Conservation (phyloP, 495 filamentous ascomycete species). For the Neurospora intermedia region DNA sequence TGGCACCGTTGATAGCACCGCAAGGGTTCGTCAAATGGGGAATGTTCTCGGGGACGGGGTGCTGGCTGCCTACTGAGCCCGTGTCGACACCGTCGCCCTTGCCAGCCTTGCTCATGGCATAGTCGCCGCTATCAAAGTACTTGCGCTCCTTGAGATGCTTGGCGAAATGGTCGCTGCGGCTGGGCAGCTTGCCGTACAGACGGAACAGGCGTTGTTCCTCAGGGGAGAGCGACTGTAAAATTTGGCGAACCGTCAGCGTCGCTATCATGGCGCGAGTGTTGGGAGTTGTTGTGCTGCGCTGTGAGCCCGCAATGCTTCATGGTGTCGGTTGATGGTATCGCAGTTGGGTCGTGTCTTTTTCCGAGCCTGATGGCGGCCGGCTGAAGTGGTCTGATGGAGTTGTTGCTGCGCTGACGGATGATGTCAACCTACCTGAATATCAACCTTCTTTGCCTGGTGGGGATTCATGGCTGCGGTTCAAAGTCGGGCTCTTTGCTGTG, state of each 20-base stretch:
- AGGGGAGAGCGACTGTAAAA: conserved; percentile 62
- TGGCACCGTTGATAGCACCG: conserved; percentile 34
- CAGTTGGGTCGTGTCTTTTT: background rate
- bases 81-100: conserved; percentile 92
- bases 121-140: conserved; percentile 98
- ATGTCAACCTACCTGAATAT: conserved; percentile 66
- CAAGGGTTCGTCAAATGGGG: conserved; percentile 73
- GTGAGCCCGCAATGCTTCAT: background rate
- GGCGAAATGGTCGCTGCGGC: conserved; percentile 89
- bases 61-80: conserved; percentile 84
- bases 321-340: background rate
- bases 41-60: conserved; percentile 93
- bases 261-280: background rate
- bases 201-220: conserved; percentile 94
- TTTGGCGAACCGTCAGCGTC: background rate
- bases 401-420: conserved; percentile 2
- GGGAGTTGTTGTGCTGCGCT: background rate
- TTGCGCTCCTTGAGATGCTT: conserved; percentile 98
- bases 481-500: background rate
- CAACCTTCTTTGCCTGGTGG: conserved; percentile 92
- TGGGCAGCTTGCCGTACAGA: conserved; percentile 93
- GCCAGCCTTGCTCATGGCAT: conserved; percentile 95
- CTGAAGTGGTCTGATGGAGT: conserved; percentile 8
- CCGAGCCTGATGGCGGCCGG: background rate
- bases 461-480: conserved; percentile 64